Conservation (phyloP, 1,139 yeast genomes). For the Arxiozyma slooffiae region DNA sequence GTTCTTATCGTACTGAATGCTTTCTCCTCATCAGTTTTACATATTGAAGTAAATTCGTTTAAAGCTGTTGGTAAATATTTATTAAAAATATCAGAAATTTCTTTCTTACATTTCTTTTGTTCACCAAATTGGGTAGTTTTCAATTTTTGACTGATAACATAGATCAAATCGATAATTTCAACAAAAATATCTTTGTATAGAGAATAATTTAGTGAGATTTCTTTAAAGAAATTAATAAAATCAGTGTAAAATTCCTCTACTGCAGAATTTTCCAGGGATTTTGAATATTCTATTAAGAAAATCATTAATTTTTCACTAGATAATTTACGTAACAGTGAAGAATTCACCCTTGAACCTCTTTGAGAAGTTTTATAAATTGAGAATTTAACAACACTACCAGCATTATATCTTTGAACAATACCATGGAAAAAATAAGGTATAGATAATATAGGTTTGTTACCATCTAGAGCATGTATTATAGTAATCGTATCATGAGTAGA, state of each 20-base stretch:
- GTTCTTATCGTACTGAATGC: slow-evolving; percentile 17
- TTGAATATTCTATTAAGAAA: slow-evolving; percentile 41
- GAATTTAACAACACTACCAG: slow-evolving; percentile 20
- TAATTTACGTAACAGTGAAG: slow-evolving; percentile 18
- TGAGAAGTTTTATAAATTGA: slow-evolving; percentile 11
- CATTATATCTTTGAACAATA: slow-evolving; percentile 38
- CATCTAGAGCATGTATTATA: slow-evolving; percentile 59
- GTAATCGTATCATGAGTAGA: slow-evolving; percentile 16
- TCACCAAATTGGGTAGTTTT: slow-evolving; percentile 52
- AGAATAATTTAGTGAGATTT: slow-evolving; percentile 41
- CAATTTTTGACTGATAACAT: slow-evolving; percentile 47
- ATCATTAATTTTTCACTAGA: slow-evolving; percentile 14
- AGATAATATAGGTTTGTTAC: slow-evolving; percentile 70
- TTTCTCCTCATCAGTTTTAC: slow-evolving; percentile 6
- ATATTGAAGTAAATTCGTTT: slow-evolving; percentile 12
- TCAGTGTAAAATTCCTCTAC: slow-evolving; percentile 65
- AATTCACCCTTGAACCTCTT: slow-evolving; percentile 23
- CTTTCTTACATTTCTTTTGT: slow-evolving; percentile 51
- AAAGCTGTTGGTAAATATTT: slow-evolving; percentile 43
- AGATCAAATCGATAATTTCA: slow-evolving; percentile 41
- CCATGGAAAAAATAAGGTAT: slow-evolving; percentile 58
- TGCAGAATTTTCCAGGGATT: slow-evolving; percentile 62
- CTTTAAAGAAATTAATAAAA: slow-evolving; percentile 49
- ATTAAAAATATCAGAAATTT: slow-evolving; percentile 53
- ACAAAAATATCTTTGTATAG: slow-evolving; percentile 45